phyloP scores from a whole-genome alignment of 768 basidiomycete genomes.

The Leccinum incarnatum region DNA sequence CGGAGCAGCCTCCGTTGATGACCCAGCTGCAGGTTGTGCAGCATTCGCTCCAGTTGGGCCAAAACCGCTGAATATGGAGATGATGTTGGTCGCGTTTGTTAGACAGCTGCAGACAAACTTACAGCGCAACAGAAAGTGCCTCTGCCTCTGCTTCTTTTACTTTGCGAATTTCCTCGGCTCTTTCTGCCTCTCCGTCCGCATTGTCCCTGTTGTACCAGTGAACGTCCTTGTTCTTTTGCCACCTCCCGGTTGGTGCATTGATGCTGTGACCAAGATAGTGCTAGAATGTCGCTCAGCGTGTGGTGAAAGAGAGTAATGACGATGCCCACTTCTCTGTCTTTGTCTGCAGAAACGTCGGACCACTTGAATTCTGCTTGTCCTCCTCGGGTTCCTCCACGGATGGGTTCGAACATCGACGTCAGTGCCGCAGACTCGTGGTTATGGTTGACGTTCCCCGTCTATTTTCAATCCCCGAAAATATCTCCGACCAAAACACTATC shows the following conservation, averaged over 20 bases:
- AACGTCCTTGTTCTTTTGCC: slow-evolving; percentile 97
- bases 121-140: slow-evolving; percentile 80
- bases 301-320: background rate
- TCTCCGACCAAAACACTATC: slow-evolving; percentile 26
- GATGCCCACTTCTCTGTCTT: slow-evolving; percentile 77
- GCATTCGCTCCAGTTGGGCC: slow-evolving; percentile 47
- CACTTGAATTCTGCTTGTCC: slow-evolving; percentile 91
- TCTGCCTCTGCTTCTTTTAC: slow-evolving; percentile 90
- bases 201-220: slow-evolving; percentile 89
- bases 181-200: slow-evolving; percentile 41
- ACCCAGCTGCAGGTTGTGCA: slow-evolving; percentile 20
- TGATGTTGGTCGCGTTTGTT: slow-evolving; percentile 3
- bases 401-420: slow-evolving; percentile 67
- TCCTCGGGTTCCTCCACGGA: slow-evolving; percentile 87
- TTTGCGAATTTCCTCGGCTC: slow-evolving; percentile 70
- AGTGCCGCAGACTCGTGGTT: background rate
- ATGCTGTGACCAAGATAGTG: slow-evolving; percentile 95
- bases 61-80: slow-evolving; percentile 60
- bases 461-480: slow-evolving; percentile 11
- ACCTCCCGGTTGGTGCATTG: slow-evolving; percentile 92
- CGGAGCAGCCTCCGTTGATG: slow-evolving; percentile 20
- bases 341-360: slow-evolving; percentile 87
- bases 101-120: slow-evolving; percentile 24
- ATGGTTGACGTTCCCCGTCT: background rate
- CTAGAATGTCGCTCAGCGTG: slow-evolving; percentile 37